phyloP scores from a whole-genome alignment of 1,284 basidiomycete species.

The Cryptococcus floricola region DNA sequence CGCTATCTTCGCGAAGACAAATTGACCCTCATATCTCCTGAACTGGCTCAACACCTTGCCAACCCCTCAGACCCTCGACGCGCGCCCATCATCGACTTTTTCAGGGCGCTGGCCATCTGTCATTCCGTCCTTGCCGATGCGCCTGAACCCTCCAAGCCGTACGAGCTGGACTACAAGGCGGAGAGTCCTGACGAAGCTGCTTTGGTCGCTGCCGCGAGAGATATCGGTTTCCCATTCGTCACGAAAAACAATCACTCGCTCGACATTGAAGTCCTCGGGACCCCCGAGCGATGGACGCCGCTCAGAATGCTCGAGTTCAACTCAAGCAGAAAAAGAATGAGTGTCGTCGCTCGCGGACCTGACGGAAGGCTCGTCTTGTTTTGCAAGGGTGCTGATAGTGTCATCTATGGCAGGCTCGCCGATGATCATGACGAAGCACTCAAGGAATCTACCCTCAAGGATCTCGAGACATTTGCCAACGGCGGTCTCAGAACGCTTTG shows the following conservation, averaged over 20 bases:
- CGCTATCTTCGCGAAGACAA: slow-evolving; percentile 76
- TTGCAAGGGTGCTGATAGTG: slow-evolving; percentile 95
- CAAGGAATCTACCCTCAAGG: slow-evolving; percentile 72
- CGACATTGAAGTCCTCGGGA: slow-evolving; percentile 89
- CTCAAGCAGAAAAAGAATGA: slow-evolving; percentile 90
- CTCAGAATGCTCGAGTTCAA: slow-evolving; percentile 89
- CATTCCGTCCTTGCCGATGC: slow-evolving; percentile 79
- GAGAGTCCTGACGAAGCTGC: slow-evolving; percentile 89
- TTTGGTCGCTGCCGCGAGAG: slow-evolving; percentile 83
- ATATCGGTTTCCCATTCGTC: slow-evolving; percentile 89
- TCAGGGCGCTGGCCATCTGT: slow-evolving; percentile 84
- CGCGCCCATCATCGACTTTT: slow-evolving; percentile 73
- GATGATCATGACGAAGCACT: slow-evolving; percentile 67
- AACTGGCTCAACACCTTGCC: slow-evolving; percentile 70
- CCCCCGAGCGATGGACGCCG: slow-evolving; percentile 73
- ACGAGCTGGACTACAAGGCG: slow-evolving; percentile 82
- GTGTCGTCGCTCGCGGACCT: slow-evolving; percentile 75
- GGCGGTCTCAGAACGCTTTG: slow-evolving; percentile 87
- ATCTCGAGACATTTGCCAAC: slow-evolving; percentile 93
- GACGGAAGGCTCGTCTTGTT: slow-evolving; percentile 78
- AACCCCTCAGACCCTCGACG: slow-evolving; percentile 63
- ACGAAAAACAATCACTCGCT: slow-evolving; percentile 67
- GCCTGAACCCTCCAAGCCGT: slow-evolving; percentile 64
- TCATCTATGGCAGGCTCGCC: slow-evolving; percentile 81
- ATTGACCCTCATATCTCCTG: slow-evolving; percentile 83